phyloP scores from a whole-genome alignment of 495 filamentous ascomycete species.

The Cudoniella acicularis region DNA sequence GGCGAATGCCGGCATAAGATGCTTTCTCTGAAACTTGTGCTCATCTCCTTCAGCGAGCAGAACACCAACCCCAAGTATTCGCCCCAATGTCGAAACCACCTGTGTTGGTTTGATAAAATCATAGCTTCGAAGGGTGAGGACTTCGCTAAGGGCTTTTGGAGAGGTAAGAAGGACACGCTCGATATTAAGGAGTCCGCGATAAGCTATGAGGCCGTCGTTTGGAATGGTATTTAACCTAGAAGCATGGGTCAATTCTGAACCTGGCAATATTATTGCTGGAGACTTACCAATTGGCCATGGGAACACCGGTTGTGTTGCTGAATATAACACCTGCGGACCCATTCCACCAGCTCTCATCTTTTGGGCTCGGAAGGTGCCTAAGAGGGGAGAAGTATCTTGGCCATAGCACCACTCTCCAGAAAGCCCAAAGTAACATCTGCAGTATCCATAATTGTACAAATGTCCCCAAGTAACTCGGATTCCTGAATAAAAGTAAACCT shows the following conservation, averaged over 20 bases:
- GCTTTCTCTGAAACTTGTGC: conserved; percentile 76
- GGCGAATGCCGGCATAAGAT: conserved; percentile 78
- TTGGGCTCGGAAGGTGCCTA: conserved; percentile 56
- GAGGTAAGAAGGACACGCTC: conserved; percentile 66
- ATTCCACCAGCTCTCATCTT: conserved; percentile 36
- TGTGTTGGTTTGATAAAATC: conserved; percentile 70
- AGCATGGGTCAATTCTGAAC: conserved; percentile 8
- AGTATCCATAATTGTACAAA: conserved; percentile 20
- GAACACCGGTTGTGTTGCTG: conserved; percentile 55
- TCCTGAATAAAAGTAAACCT: conserved; percentile 17
- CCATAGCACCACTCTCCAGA: conserved; percentile 60
- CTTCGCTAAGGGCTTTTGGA: conserved; percentile 63
- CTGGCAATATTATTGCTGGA: not conserved
- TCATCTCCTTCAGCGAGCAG: conserved; percentile 83
- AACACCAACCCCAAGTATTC: conserved; percentile 70
- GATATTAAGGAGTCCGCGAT: conserved; percentile 62
- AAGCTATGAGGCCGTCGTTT: conserved; percentile 86
- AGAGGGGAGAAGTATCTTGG: conserved; percentile 72
- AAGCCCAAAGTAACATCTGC: conserved; percentile 23
- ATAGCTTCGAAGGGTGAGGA: conserved; percentile 68
- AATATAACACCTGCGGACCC: conserved; percentile 57
- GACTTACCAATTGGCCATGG: conserved; percentile 52
- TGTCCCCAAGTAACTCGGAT: conserved; percentile 21
- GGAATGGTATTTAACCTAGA: conserved; percentile 63
- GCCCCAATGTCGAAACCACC: conserved; percentile 53